Evolutionary conservation across 1,284 basidiomycete genomes (phyloP).

Genomic region (Stygiomarasmius scandens): DNA sequence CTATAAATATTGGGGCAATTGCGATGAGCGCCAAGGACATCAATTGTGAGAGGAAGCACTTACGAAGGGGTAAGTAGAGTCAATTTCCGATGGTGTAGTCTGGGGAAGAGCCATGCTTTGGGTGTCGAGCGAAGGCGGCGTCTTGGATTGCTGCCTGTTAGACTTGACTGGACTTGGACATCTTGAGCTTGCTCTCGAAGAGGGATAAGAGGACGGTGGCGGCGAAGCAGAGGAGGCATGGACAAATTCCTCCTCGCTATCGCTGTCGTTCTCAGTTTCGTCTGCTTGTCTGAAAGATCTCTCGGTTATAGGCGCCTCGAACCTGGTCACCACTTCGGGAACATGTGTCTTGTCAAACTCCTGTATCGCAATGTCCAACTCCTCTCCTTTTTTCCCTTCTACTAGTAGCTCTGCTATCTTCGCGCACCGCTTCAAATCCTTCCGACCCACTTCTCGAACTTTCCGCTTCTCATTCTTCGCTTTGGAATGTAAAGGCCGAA

Average conservation of each 20-base stretch:
- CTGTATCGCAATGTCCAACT: slow-evolving; percentile 69
- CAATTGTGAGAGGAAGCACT: too few relatives aligned
- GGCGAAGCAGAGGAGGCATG: neutral
- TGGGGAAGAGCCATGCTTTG: too few relatives aligned
- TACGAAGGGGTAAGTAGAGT: too few relatives aligned
- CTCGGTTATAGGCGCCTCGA: slow-evolving; percentile 73
- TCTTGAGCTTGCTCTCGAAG: neutral
- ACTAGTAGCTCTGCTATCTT: slow-evolving; percentile 80
- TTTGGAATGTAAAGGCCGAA: slow-evolving; percentile 62
- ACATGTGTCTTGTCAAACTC: slow-evolving; percentile 73
- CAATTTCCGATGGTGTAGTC: too few relatives aligned
- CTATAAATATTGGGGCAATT: too few relatives aligned
- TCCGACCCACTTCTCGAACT: slow-evolving; percentile 67
- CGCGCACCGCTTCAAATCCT: slow-evolving; percentile 69
- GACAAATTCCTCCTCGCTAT: neutral
- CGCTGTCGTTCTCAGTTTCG: neutral
- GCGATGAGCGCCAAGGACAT: too few relatives aligned
- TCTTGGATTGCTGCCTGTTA: too few relatives aligned
- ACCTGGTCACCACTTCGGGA: slow-evolving; percentile 65
- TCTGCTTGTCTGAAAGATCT: slow-evolving; percentile 42
- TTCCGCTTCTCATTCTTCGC: slow-evolving; percentile 56
- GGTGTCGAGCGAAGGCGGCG: too few relatives aligned
- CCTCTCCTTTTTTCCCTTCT: slow-evolving; percentile 71
- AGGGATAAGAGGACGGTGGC: neutral
- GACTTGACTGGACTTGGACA: too few relatives aligned